Percentiles rank a stretch among this genome's conserved stretches.
These are phyloP conservation scores for Letharia lupina DNA, from an alignment of 495 filamentous ascomycete species.

Conservation along the genomic window DNA sequence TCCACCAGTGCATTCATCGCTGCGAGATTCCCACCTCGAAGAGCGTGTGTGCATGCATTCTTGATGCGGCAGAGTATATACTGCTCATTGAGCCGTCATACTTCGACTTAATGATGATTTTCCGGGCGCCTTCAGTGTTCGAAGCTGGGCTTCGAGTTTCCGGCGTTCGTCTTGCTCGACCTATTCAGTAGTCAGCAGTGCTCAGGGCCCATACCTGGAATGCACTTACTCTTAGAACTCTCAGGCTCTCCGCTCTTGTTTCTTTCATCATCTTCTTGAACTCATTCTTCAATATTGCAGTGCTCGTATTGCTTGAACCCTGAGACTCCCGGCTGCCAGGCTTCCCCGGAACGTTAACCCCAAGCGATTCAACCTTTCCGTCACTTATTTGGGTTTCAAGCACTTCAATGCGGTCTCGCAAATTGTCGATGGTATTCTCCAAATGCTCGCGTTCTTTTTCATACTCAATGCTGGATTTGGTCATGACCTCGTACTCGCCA, in stretches of 20 bases:
- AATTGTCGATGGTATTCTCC: slow-evolving; percentile 60
- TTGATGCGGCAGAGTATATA: not conserved
- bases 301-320: slow-evolving; percentile 48
- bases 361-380: slow-evolving; percentile 64
- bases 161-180: slow-evolving; percentile 66
- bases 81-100: slow-evolving; percentile 39
- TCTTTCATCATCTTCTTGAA: slow-evolving; percentile 91
- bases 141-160: slow-evolving; percentile 51
- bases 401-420: slow-evolving; percentile 60
- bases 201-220: not conserved
- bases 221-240: slow-evolving; percentile 54
- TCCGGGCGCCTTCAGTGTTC: slow-evolving; percentile 43
- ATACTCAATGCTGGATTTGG: slow-evolving; percentile 72
- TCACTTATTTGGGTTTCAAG: slow-evolving; percentile 62
- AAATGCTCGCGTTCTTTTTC: slow-evolving; percentile 77
- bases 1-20: not conserved
- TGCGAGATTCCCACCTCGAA: not conserved
- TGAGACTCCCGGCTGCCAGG: slow-evolving; percentile 40
- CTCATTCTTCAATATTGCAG: slow-evolving; percentile 66
- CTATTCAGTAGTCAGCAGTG: slow-evolving; percentile 31
- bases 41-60: not conserved
- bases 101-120: slow-evolving; percentile 46
- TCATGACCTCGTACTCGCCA: slow-evolving; percentile 78
- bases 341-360: slow-evolving; percentile 46
- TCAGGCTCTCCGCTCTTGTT: slow-evolving; percentile 62